A percentile compares a stretch with the other conserved stretches of the same genome.
Evolutionary conservation across 352 stramenopile genomes (phyloP).

Genomic region (Pelagophyceae sp.): DNA sequence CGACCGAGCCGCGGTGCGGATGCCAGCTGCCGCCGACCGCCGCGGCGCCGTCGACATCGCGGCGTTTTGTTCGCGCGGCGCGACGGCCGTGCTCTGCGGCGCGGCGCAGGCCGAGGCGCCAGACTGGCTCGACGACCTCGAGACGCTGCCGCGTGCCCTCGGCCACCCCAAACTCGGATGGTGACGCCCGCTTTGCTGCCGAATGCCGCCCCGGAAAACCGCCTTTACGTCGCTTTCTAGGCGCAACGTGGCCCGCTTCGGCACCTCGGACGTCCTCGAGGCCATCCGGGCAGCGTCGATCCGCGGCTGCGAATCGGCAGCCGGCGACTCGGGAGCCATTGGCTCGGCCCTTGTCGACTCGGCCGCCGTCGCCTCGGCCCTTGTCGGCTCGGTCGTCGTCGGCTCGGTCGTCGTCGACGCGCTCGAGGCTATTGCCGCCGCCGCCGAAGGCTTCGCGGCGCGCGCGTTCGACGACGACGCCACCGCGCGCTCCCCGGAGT

Average conservation of each 20-base stretch:
- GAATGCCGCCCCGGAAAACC: too few relatives aligned
- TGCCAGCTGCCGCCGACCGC: not conserved
- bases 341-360: too few relatives aligned
- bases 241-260: not conserved
- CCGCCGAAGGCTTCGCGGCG: not conserved
- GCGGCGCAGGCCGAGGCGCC: not conserved
- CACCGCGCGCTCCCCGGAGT: too few relatives aligned
- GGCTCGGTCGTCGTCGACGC: not conserved
- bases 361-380: too few relatives aligned
- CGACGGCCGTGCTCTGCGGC: not conserved
- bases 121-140: not conserved
- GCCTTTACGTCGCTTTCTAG: too few relatives aligned
- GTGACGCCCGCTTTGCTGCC: not conserved
- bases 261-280: not conserved
- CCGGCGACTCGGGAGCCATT: too few relatives aligned
- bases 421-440: not conserved
- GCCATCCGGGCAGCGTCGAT: not conserved
- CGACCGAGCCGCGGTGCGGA: too few relatives aligned
- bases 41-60: slow-evolving; percentile 7
- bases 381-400: too few relatives aligned
- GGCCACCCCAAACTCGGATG: slow-evolving; percentile 12
- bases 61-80: not conserved
- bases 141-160: not conserved
- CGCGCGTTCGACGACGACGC: not conserved
- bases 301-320: too few relatives aligned